phyloP scores from a whole-genome alignment of 2,329 filamentous ascomycete genomes.

The Cadophora malorum region DNA sequence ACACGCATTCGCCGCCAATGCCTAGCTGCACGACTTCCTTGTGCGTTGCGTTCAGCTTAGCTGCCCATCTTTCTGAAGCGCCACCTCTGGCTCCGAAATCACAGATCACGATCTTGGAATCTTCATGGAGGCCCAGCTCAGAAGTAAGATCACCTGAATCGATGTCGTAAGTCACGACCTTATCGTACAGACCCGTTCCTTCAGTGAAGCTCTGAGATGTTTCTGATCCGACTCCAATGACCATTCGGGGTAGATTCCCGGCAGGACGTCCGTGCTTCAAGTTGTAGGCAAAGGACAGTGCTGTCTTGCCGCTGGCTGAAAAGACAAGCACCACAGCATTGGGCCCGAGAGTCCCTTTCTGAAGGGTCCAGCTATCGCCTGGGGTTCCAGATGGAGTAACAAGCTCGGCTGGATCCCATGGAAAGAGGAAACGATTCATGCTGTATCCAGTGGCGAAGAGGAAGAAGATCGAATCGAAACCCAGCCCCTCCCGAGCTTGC shows the following conservation, averaged over 20 bases:
- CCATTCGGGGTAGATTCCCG: slow-evolving; percentile 25
- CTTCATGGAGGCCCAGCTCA: slow-evolving; percentile 31
- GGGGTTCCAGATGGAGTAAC: slow-evolving; percentile 26
- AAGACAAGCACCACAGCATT: slow-evolving; percentile 37
- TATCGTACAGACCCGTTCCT: slow-evolving; percentile 35
- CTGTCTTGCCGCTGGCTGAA: slow-evolving; percentile 39
- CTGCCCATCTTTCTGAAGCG: slow-evolving; percentile 32
- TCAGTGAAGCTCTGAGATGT: slow-evolving; percentile 34
- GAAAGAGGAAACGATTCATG: slow-evolving; percentile 39
- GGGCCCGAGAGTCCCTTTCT: slow-evolving; percentile 33
- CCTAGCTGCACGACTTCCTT: slow-evolving; percentile 27
- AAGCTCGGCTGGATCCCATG: slow-evolving; percentile 33
- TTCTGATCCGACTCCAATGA: slow-evolving; percentile 39
- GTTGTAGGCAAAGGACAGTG: slow-evolving; percentile 36
- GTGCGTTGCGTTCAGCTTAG: slow-evolving; percentile 26
- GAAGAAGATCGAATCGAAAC: slow-evolving; percentile 34
- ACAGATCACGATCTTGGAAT: slow-evolving; percentile 35
- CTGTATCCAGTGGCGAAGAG: slow-evolving; percentile 37
- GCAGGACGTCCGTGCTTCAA: slow-evolving; percentile 36
- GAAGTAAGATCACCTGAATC: slow-evolving; percentile 27
- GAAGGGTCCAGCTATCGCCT: slow-evolving; percentile 33
- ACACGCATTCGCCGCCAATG: slow-evolving; percentile 32
- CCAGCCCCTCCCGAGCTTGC: slow-evolving; percentile 30
- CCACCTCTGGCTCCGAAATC: slow-evolving; percentile 37
- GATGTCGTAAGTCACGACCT: slow-evolving; percentile 34